These are phyloP conservation scores for Kentomonas sorsogonicus DNA, from an alignment of 208 protist species.

Conservation along the genomic window DNA sequence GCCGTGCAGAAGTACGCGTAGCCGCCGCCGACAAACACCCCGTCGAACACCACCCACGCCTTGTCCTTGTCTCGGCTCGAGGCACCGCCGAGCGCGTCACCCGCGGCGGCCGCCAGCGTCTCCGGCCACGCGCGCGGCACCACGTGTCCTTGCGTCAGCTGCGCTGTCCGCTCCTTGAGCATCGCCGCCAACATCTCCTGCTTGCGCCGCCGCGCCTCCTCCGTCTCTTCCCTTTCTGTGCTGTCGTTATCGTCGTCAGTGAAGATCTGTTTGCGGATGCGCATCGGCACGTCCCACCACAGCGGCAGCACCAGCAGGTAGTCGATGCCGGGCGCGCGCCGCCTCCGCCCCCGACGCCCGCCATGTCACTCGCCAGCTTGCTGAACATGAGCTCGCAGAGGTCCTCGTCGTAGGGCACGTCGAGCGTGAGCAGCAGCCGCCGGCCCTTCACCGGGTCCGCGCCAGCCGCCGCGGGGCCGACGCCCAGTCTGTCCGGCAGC, in stretches of 20 bases:
- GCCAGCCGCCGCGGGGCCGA: conserved; percentile 40
- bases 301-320: conserved; percentile 83
- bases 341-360: neutral
- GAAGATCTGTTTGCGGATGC: conserved; percentile 67
- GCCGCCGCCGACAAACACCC: conserved; percentile 60
- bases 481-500: conserved; percentile 22
- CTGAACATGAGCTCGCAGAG: conserved; percentile 80
- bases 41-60: conserved; percentile 71
- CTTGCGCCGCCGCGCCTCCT: neutral
- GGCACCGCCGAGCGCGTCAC: conserved; percentile 9
- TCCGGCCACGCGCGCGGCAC: conserved; percentile 62
- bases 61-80: conserved; percentile 7
- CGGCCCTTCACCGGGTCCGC: no score
- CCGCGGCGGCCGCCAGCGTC: conserved; percentile 36
- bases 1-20: conserved; percentile 84
- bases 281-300: conserved; percentile 75
- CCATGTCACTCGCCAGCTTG: conserved; percentile 72
- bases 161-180: conserved; percentile 33
- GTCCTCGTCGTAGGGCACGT: conserved; percentile 88
- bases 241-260: conserved; percentile 2
- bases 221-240: neutral
- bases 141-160: conserved; percentile 52
- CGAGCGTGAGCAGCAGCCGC: conserved; percentile 75
- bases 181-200: conserved; percentile 19
- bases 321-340: conserved; percentile 29